Conservation (phyloP, 371 early-diverging fungal species). For the Mortierella sp. region DNA sequence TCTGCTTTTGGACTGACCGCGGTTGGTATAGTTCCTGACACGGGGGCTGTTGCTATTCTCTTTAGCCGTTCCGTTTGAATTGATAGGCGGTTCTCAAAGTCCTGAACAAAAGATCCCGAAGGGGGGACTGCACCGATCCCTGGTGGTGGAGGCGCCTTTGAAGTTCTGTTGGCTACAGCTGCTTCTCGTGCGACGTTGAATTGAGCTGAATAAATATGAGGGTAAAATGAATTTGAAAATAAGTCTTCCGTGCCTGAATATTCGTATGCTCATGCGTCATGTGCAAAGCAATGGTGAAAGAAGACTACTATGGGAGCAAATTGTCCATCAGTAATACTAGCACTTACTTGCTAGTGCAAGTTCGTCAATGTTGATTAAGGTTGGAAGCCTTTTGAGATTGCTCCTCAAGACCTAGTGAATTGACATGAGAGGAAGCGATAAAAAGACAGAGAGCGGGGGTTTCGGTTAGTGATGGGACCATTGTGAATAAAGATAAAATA, state of each 20-base stretch:
- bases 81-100: slow-evolving; percentile 46
- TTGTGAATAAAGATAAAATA: not conserved
- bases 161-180: not conserved
- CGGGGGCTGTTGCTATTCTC: slow-evolving; percentile 20
- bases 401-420: slow-evolving; percentile 39
- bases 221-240: not conserved
- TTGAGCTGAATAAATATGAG: slow-evolving; percentile 25
- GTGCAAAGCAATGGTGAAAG: not conserved
- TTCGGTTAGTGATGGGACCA: not conserved
- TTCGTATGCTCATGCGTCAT: too few species aligned
- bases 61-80: slow-evolving; percentile 49
- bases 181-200: slow-evolving; percentile 43
- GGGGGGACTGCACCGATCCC: slow-evolving; percentile 9
- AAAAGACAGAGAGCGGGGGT: not conserved
- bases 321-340: not conserved
- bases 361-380: slow-evolving; percentile 50
- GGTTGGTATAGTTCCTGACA: slow-evolving; percentile 15
- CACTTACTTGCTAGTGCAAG: slow-evolving; percentile 42
- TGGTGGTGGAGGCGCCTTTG: not conserved
- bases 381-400: slow-evolving; percentile 46
- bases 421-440: not conserved
- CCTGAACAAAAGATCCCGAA: slow-evolving; percentile 44
- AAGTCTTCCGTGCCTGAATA: too few species aligned
- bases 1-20: slow-evolving; percentile 34
- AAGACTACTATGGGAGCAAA: not conserved